Percentiles rank a stretch among this genome's conserved stretches.
Conservation (phyloP, 1,284 basidiomycete species). For the Apiotrichum brassicae region DNA sequence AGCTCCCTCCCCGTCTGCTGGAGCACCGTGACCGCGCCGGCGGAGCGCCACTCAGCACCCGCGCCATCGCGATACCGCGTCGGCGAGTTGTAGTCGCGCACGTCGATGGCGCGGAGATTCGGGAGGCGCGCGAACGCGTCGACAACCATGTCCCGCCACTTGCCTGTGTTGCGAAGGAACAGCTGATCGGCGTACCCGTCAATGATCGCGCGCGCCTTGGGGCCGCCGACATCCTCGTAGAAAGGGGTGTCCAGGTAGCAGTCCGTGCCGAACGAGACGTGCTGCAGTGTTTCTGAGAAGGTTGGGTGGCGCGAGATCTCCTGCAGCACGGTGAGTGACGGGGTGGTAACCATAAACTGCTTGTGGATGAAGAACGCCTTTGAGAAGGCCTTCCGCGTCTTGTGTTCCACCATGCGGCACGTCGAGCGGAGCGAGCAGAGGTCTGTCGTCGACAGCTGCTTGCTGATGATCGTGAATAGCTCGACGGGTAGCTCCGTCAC, state of each 20-base stretch:
- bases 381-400: constrained; percentile 4
- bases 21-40: neutral
- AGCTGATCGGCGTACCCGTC: constrained; percentile 3
- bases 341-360: constrained; percentile 15
- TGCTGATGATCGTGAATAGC: constrained; percentile 7
- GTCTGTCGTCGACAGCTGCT: constrained; percentile 5
- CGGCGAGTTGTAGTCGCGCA: constrained; percentile 45
- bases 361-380: constrained; percentile 14
- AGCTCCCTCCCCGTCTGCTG: neutral
- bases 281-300: constrained; percentile 3
- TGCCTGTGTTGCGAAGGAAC: neutral
- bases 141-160: neutral
- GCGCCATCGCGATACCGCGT: constrained; percentile 12
- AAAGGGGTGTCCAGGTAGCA: neutral
- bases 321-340: constrained; percentile 6
- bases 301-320: constrained; percentile 7
- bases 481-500: constrained; percentile 12
- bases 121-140: constrained; percentile 1
- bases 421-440: constrained; percentile 7
- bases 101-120: constrained; percentile 48
- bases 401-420: constrained; percentile 9
- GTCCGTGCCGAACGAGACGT: constrained; percentile 9
- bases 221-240: neutral
- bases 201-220: neutral
- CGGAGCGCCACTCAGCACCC: neutral